These are phyloP conservation scores for Penicillium arizonense DNA, from an alignment of 495 filamentous ascomycete genomes.

Conservation along the genomic window DNA sequence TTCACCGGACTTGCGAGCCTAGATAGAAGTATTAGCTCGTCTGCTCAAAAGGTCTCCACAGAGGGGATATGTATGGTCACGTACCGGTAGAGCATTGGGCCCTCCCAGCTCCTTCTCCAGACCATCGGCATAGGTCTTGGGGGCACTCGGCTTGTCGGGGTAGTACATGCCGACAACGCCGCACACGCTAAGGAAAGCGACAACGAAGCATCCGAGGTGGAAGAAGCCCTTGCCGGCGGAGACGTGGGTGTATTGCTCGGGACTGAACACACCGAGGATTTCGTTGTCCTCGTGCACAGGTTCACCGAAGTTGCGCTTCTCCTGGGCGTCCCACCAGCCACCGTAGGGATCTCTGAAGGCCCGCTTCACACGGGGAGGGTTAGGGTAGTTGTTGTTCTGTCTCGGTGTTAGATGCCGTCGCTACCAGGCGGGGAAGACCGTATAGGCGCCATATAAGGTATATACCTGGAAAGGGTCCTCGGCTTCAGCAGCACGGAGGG, in stretches of 20 bases:
- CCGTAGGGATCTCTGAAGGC: constrained; percentile 88
- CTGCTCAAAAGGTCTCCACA: background rate
- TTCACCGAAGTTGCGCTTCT: constrained; percentile 93
- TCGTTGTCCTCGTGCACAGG: constrained; percentile 97
- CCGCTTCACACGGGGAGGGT: constrained; percentile 80
- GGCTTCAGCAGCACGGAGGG: constrained; percentile 54
- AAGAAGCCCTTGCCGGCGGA: constrained; percentile 67
- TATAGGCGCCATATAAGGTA: constrained; percentile 3
- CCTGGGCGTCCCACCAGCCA: constrained; percentile 97
- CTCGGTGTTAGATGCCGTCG: constrained; percentile 8
- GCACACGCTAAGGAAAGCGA: constrained; percentile 64
- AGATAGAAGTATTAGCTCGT: constrained; percentile 7
- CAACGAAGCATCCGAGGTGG: constrained; percentile 74
- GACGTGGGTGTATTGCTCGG: constrained; percentile 86
- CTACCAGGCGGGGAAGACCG: background rate
- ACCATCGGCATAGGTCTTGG: constrained; percentile 78
- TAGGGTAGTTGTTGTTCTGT: constrained; percentile 91
- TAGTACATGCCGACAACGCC: constrained; percentile 71
- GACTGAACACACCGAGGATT: constrained; percentile 85
- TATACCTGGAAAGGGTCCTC: constrained; percentile 78
- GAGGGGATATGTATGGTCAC: constrained; percentile 11
- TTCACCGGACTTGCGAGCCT: constrained; percentile 45
- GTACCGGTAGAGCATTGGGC: constrained; percentile 41
- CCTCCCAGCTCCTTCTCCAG: constrained; percentile 87
- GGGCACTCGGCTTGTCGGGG: constrained; percentile 79